A percentile compares a stretch with the other conserved stretches of the same genome.
phyloP scores from a whole-genome alignment of 495 filamentous ascomycete genomes.

The Lophiotrema nucula region DNA sequence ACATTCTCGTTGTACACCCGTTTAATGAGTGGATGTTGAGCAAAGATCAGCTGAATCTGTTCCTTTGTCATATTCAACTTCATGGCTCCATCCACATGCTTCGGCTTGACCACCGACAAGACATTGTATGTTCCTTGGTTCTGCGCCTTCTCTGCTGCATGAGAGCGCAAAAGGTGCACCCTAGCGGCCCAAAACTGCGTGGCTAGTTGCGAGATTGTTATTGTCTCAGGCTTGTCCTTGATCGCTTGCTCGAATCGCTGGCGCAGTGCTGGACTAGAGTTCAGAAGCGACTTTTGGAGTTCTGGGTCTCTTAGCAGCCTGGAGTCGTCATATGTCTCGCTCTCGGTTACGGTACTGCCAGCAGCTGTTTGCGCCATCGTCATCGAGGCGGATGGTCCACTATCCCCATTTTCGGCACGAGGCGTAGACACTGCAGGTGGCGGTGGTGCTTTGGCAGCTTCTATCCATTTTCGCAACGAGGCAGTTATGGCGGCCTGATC shows the following conservation, averaged over 20 bases:
- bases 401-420: conserved; percentile 44
- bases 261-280: conserved; percentile 66
- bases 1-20: conserved; percentile 91
- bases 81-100: conserved; percentile 69
- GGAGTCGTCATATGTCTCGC: conserved; percentile 73
- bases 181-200: conserved; percentile 91
- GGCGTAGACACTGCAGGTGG: conserved; percentile 43
- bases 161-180: conserved; percentile 77
- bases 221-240: conserved; percentile 73
- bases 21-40: conserved; percentile 87
- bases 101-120: conserved; percentile 81
- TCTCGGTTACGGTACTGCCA: conserved; percentile 45
- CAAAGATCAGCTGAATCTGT: conserved; percentile 89
- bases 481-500: conserved; percentile 85
- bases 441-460: conserved; percentile 59
- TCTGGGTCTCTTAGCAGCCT: conserved; percentile 69
- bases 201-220: conserved; percentile 74
- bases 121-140: conserved; percentile 88
- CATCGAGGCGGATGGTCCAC: conserved; percentile 54
- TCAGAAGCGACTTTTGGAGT: conserved; percentile 81
- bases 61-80: conserved; percentile 86
- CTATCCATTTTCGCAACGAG: conserved; percentile 71
- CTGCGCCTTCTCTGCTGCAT: conserved; percentile 86
- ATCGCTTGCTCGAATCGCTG: conserved; percentile 80
- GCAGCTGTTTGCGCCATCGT: conserved; percentile 57